These are phyloP conservation scores for Iberis pinnata DNA, from an alignment of 345 rosid genomes.

Conservation along the genomic window DNA sequence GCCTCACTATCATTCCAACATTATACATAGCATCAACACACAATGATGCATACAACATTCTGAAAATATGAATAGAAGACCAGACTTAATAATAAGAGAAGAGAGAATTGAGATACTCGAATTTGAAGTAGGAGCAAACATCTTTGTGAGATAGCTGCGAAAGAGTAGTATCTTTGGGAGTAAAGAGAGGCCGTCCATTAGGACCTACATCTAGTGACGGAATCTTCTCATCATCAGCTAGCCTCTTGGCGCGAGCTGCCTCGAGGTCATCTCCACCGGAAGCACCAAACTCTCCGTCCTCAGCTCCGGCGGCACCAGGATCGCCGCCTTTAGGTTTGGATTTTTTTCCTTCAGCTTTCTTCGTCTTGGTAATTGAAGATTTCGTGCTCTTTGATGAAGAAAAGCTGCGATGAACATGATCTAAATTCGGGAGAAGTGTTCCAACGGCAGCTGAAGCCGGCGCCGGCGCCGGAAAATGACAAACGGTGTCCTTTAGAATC, in stretches of 20 bases:
- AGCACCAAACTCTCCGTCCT: conserved; percentile 30
- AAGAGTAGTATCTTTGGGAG: conserved; percentile 44
- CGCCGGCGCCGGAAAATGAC: conserved; percentile 17
- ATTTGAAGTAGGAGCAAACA: conserved; percentile 62
- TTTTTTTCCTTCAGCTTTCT: conserved; percentile 44
- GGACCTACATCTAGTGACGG: conserved; percentile 68
- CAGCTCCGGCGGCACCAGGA: conserved; percentile 29
- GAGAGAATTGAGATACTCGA: conserved; percentile 35
- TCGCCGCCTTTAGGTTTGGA: conserved; percentile 36
- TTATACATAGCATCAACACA: conserved; percentile 1
- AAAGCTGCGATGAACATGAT: conserved; percentile 23
- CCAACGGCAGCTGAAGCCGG: conserved; percentile 6
- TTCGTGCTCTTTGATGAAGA: conserved; percentile 37
- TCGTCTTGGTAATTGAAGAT: conserved; percentile 28
- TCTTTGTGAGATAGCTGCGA: conserved; percentile 62
- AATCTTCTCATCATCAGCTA: conserved; percentile 58
- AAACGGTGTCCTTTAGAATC: conserved; percentile 1
- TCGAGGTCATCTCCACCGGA: conserved; percentile 37
- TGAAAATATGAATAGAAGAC: background rate
- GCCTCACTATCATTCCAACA: conserved; percentile 35
- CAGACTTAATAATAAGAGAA: background rate
- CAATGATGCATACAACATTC: background rate
- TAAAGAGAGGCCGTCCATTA: conserved; percentile 66
- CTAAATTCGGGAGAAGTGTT: conserved; percentile 16
- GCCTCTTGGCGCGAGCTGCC: conserved; percentile 45